Evolutionary conservation across 495 filamentous ascomycete species (phyloP).

Genomic region (Letharia columbiana): DNA sequence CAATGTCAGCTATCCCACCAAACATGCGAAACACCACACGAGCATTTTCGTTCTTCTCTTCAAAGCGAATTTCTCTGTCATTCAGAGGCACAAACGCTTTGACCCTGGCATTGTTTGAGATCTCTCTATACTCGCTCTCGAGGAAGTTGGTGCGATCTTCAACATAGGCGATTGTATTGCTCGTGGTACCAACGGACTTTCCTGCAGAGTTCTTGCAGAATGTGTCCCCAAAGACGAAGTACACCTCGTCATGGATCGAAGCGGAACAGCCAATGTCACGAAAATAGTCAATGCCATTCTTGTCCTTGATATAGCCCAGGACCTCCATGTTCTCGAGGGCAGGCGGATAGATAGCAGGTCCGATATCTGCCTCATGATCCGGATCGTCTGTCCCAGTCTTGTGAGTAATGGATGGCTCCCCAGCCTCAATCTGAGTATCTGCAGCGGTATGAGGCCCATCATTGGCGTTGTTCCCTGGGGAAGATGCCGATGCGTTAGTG

Average conservation of each 20-base stretch:
- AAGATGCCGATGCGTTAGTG: neutral
- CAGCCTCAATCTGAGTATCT: neutral
- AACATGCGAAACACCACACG: conserved; percentile 25
- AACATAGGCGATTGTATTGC: conserved; percentile 22
- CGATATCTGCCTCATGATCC: neutral
- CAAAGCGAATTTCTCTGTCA: conserved; percentile 13
- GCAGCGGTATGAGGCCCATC: neutral
- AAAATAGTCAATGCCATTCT: conserved; percentile 17
- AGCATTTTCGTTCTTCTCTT: conserved; percentile 11
- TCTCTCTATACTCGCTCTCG: conserved; percentile 15
- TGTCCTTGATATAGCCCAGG: conserved; percentile 22
- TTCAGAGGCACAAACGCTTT: conserved; percentile 16
- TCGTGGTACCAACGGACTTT: conserved; percentile 25
- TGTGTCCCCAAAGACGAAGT: conserved; percentile 27
- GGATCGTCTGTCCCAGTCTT: neutral
- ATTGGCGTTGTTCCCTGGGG: neutral
- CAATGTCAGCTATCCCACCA: conserved; percentile 24
- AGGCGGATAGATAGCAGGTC: conserved; percentile 20
- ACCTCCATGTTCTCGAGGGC: conserved; percentile 10
- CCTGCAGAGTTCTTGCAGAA: conserved; percentile 25
- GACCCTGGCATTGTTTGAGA: conserved; percentile 15
- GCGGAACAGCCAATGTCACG: conserved; percentile 27
- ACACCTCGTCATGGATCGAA: conserved; percentile 17
- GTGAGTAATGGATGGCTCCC: neutral
- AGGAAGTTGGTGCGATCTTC: conserved; percentile 5